A percentile compares a stretch with the other conserved stretches of the same genome.
Conservation (phyloP, 1,139 yeast genomes). For the Yamadazyma pseudoaaseri region DNA sequence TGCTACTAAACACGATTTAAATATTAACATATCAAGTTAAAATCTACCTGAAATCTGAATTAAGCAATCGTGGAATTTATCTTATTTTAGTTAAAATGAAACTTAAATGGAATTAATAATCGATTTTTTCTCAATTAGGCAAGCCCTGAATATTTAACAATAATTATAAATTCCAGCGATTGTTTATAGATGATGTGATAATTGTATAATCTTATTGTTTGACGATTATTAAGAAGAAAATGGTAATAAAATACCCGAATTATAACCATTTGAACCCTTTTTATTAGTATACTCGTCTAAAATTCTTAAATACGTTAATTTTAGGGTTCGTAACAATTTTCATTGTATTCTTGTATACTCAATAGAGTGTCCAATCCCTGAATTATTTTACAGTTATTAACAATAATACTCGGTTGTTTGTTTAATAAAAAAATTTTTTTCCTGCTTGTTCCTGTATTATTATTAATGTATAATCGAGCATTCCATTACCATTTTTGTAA, state of each 20-base stretch:
- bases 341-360: background rate
- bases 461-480: background rate
- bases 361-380: background rate
- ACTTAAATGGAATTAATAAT: background rate
- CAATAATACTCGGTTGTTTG: background rate
- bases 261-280: background rate
- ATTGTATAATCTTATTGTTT: background rate
- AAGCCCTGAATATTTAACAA: background rate
- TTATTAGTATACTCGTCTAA: constrained; percentile 1
- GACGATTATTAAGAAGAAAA: background rate
- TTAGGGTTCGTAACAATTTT: background rate
- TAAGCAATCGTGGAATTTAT: background rate
- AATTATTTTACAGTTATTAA: background rate
- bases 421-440: background rate
- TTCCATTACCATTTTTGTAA: background rate
- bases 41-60: too few species aligned
- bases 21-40: background rate
- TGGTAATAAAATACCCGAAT: background rate
- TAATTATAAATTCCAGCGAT: background rate
- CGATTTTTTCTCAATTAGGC: constrained; percentile 1
- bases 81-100: background rate
- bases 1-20: background rate
- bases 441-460: background rate
- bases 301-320: background rate
- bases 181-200: constrained; percentile 1